phyloP scores from a whole-genome alignment of 148 eudicot genomes.

The Vaccinium vitisidaea region DNA sequence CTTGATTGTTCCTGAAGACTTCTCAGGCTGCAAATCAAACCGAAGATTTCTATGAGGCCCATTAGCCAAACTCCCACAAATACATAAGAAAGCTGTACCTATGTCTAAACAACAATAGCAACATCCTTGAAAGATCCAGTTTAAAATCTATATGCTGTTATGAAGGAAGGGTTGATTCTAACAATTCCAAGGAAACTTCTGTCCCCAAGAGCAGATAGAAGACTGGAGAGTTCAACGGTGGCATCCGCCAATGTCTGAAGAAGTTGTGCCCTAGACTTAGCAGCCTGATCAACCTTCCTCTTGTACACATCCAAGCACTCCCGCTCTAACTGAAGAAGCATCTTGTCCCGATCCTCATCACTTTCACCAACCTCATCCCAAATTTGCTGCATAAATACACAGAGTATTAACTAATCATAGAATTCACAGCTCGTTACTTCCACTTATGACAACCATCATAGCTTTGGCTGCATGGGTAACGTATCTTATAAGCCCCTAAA shows the following conservation, averaged over 20 bases:
- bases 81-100: not conserved
- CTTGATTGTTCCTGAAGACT: slow-evolving; percentile 87
- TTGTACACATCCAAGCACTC: slow-evolving; percentile 96
- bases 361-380: slow-evolving; percentile 99
- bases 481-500: not conserved
- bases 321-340: slow-evolving; percentile 91
- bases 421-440: not conserved
- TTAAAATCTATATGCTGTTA: not conserved
- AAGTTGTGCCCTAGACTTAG: slow-evolving; percentile 82
- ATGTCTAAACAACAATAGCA: not conserved
- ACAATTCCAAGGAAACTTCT: slow-evolving; percentile 71
- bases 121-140: not conserved
- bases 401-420: slow-evolving; percentile 11
- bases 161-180: slow-evolving; percentile 23
- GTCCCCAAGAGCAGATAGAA: slow-evolving; percentile 87
- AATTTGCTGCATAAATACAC: slow-evolving; percentile 59
- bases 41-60: slow-evolving; percentile 9
- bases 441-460: not conserved
- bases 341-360: slow-evolving; percentile 91
- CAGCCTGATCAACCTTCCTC: slow-evolving; percentile 95
- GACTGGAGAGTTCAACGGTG: slow-evolving; percentile 67
- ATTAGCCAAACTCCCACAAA: not conserved
- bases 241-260: slow-evolving; percentile 90
- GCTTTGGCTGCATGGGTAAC: not conserved
- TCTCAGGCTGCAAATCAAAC: slow-evolving; percentile 69